Evolutionary conservation across 345 rosid species (phyloP), one percentile per base, ranked within the genome.

Genomic region (Cardamine chenopodiifolia): DNA sequence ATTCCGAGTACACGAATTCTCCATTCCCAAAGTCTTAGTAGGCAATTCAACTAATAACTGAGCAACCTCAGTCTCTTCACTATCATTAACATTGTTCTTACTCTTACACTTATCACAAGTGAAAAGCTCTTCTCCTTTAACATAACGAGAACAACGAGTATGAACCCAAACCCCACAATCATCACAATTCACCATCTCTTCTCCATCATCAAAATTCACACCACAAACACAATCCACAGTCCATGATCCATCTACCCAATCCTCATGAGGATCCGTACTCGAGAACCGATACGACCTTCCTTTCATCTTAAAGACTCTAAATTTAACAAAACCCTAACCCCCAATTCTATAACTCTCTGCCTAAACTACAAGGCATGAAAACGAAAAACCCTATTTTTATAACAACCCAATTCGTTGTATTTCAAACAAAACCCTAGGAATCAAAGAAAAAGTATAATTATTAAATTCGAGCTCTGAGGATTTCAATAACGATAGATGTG

Each of bases 81-180:
- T 88, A 17, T 83, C 83, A 15, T 75, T 80, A 75, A 78, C 78
- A 28, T 67, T 86, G 71, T 78, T 86, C 85, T 87, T 89, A 39
- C 68, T 82, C 77, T 91, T 89, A 80, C 99, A 96, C 78, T 92
- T 92, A 58, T 90, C 96, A 67, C 99, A 96, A n/a, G 97, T 81
- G 50, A 96, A 96, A 57, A 77, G 79, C 62, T 92, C 90, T 3
- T 96, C 96, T 5, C 91, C 91, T 80, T 92, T 90, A 12, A 90
- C 95, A 34, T 88, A 96, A 62, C 88, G 83, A 0, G 97, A 96
- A 76, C 98, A 96, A 6, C 99, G 96, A 13, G 99, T 96, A 76
- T 96, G 99, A 50, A 92, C 99, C 99, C 99, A 95, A 35, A 92
- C 97, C 47, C 98, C 98, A 55, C 96, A 96, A 79, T 92, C 99